A percentile compares a stretch with the other conserved stretches of the same genome.
These are phyloP conservation scores for Hirschfeldia incana DNA, from an alignment of 345 rosid species.

Conservation along the genomic window DNA sequence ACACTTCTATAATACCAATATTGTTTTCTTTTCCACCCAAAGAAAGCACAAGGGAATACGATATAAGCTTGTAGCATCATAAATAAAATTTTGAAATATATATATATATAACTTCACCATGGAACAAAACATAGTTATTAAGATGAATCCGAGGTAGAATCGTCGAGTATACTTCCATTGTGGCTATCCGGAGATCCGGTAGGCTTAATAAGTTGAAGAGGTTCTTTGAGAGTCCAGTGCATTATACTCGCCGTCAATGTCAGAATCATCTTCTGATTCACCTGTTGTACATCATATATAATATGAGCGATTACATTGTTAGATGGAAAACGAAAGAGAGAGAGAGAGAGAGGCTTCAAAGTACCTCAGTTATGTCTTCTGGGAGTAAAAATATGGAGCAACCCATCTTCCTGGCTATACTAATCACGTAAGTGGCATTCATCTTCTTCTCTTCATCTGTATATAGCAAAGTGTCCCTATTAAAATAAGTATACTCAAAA, in stretches of 20 bases:
- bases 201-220: conserved; percentile 55
- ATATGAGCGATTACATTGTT: no score
- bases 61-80: neutral
- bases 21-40: conserved; percentile 22
- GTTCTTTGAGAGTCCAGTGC: conserved; percentile 90
- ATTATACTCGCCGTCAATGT: conserved; percentile 91
- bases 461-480: neutral
- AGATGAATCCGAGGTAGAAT: conserved; percentile 80
- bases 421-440: conserved; percentile 94
- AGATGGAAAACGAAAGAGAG: no score
- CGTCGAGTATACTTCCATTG: conserved; percentile 51
- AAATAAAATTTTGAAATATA: neutral
- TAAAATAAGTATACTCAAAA: neutral
- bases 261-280: conserved; percentile 96
- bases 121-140: conserved; percentile 40
- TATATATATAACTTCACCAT: conserved; percentile 6
- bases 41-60: neutral
- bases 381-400: conserved; percentile 97
- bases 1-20: neutral
- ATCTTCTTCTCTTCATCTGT: conserved; percentile 92
- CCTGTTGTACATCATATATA: conserved; percentile 46
- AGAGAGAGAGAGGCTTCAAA: neutral
- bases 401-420: conserved; percentile 92
- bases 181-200: conserved; percentile 70
- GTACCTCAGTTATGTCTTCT: conserved; percentile 93